These are phyloP conservation scores for Penicillium desertorum DNA, from an alignment of 495 filamentous ascomycete species.

Conservation along the genomic window DNA sequence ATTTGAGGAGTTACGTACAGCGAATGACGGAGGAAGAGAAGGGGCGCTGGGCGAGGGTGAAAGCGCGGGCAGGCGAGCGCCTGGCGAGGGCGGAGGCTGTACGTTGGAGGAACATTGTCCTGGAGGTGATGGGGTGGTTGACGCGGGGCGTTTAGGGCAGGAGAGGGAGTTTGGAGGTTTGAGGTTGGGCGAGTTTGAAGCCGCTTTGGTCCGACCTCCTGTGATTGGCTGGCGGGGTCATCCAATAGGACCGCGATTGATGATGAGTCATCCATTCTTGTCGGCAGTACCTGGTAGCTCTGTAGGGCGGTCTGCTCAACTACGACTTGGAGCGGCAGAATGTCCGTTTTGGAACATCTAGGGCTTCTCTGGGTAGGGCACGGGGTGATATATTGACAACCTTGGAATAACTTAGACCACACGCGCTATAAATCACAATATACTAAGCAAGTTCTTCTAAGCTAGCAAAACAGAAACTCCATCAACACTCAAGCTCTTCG, in stretches of 20 bases:
- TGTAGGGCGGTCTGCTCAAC: conserved; percentile 19
- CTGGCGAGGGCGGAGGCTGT: conserved; percentile 69
- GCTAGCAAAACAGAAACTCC: background rate
- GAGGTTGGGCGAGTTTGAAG: conserved; percentile 48
- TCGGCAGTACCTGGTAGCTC: conserved; percentile 39
- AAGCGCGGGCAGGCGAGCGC: conserved; percentile 62
- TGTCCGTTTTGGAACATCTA: conserved; percentile 28
- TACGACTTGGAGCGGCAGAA: conserved; percentile 12
- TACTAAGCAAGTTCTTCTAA: background rate
- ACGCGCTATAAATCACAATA: background rate
- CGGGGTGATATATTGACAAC: background rate
- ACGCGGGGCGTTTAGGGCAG: conserved; percentile 28
- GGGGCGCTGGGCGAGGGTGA: conserved; percentile 44
- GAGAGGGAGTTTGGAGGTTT: conserved; percentile 43
- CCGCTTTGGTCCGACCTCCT: conserved; percentile 43
- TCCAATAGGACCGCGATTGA: conserved; percentile 20
- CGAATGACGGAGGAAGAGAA: conserved; percentile 51
- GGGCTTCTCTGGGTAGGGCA: conserved; percentile 32
- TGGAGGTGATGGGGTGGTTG: conserved; percentile 27
- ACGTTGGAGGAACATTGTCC: conserved; percentile 81
- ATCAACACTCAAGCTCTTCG: background rate
- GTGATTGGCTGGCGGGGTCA: conserved; percentile 22
- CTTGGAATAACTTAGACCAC: background rate
- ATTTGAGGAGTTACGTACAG: conserved; percentile 43
- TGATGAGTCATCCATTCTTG: conserved; percentile 40